phyloP scores from a whole-genome alignment of 768 basidiomycete species.

The Hygrocybe punicea region DNA sequence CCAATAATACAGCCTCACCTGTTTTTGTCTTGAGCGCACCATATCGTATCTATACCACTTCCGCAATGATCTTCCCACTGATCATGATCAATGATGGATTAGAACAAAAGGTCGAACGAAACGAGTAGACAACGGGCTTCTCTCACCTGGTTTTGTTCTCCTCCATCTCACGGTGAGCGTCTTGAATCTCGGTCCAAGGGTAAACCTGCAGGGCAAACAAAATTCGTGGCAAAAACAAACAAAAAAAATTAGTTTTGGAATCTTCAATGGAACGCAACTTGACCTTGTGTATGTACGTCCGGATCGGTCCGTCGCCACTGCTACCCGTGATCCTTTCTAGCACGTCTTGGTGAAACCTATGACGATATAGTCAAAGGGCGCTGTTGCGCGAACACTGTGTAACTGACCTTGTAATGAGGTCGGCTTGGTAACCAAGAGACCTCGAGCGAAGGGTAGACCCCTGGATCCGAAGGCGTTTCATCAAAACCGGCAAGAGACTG shows the following conservation, averaged over 20 bases:
- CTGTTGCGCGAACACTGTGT: not conserved
- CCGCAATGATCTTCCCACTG: constrained; percentile 49
- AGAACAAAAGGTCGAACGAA: not conserved
- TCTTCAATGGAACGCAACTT: constrained; percentile 6
- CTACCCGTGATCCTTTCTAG: constrained; percentile 57
- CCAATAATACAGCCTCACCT: too few species aligned
- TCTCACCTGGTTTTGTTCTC: constrained; percentile 53
- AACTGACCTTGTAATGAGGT: constrained; percentile 57
- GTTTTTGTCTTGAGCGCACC: too few species aligned
- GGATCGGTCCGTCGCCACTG: constrained; percentile 57
- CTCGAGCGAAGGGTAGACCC: constrained; percentile 84
- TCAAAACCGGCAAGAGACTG: constrained; percentile 65
- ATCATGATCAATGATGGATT: not conserved
- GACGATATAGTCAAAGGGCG: constrained; percentile 2
- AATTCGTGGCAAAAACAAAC: not conserved
- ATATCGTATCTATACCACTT: constrained; percentile 36
- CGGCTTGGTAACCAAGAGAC: constrained; percentile 69
- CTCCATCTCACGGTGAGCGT: constrained; percentile 83
- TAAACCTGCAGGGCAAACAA: constrained; percentile 53
- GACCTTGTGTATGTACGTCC: constrained; percentile 77
- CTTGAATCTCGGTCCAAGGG: constrained; percentile 73
- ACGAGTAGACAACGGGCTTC: not conserved
- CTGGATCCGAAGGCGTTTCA: constrained; percentile 82
- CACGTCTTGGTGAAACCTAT: constrained; percentile 54
- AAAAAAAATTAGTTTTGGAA: too few species aligned